A percentile compares a stretch with the other conserved stretches of the same genome.
phyloP scores from a whole-genome alignment of 495 filamentous ascomycete genomes.

The Penicillium subrubescens region DNA sequence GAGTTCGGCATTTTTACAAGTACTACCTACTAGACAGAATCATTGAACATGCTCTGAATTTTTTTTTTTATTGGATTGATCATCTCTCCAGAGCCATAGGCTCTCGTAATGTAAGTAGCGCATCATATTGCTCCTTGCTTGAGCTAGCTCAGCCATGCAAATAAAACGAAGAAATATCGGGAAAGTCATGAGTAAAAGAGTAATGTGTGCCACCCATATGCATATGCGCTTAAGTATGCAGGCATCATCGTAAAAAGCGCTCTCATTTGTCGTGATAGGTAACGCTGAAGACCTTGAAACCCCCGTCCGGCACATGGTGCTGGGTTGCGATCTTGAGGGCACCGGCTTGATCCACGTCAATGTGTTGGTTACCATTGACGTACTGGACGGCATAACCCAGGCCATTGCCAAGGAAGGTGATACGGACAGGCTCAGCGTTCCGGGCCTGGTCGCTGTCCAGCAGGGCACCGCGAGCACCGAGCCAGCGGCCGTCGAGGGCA shows the following conservation, averaged over 20 bases:
- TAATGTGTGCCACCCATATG: conserved; percentile 1
- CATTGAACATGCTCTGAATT: no score
- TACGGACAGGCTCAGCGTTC: conserved; percentile 37
- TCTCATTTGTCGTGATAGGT: conserved; percentile 39
- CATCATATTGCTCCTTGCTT: neutral
- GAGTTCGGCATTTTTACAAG: no score
- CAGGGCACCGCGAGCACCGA: conserved; percentile 32
- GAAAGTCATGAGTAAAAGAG: neutral
- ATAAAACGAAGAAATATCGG: neutral
- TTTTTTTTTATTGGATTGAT: no score
- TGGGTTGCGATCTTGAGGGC: conserved; percentile 17
- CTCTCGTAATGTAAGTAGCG: neutral
- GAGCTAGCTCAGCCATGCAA: neutral
- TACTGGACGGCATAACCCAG: conserved; percentile 46
- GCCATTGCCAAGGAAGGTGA: conserved; percentile 45
- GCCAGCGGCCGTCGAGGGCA: conserved; percentile 48
- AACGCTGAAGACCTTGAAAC: conserved; percentile 48
- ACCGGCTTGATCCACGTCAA: conserved; percentile 30
- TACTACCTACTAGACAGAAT: no score
- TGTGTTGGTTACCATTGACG: conserved; percentile 22
- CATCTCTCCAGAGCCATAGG: neutral
- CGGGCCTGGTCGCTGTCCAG: conserved; percentile 15
- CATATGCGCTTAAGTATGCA: conserved; percentile 4
- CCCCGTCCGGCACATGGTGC: neutral
- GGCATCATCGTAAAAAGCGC: conserved; percentile 1